Percentiles rank a stretch among this genome's conserved stretches.
Evolutionary conservation across 192 early-diverging fungal species (phyloP).

Genomic region (Linnemannia hyalina): DNA sequence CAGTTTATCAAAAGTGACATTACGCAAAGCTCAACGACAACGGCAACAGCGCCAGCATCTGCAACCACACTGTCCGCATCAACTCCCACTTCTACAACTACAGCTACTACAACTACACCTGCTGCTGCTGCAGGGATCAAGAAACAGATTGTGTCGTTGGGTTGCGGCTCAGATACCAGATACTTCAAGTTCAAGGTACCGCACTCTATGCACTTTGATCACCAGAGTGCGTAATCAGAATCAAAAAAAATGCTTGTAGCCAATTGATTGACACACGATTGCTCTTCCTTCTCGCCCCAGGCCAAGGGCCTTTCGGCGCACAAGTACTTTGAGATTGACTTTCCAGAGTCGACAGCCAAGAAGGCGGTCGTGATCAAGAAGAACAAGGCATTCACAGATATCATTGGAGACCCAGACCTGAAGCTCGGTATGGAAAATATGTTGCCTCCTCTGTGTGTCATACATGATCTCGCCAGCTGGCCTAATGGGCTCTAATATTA

Average conservation of each 20-base stretch:
- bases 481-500: neutral
- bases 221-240: neutral
- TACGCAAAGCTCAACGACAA: neutral
- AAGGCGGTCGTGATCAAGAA: conserved; percentile 79
- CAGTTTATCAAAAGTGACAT: conserved; percentile 69
- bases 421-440: conserved; percentile 49
- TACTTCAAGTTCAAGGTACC: conserved; percentile 84
- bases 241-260: neutral
- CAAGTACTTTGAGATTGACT: conserved; percentile 94
- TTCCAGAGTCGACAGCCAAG: conserved; percentile 85
- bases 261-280: neutral
- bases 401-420: conserved; percentile 52
- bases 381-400: conserved; percentile 49
- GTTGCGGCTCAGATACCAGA: conserved; percentile 94
- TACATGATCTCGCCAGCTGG: neutral
- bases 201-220: conserved; percentile 5
- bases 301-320: conserved; percentile 35
- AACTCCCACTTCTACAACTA: neutral
- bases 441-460: too few species aligned
- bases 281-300: conserved; percentile 1
- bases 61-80: neutral
- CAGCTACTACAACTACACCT: conserved; percentile 1
- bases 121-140: conserved; percentile 16
- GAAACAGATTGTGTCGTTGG: conserved; percentile 89
- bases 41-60: neutral